Base-by-base conservation (phyloP, 2,329 filamentous ascomycete species). In the Talaromyces sp. region DNA sequence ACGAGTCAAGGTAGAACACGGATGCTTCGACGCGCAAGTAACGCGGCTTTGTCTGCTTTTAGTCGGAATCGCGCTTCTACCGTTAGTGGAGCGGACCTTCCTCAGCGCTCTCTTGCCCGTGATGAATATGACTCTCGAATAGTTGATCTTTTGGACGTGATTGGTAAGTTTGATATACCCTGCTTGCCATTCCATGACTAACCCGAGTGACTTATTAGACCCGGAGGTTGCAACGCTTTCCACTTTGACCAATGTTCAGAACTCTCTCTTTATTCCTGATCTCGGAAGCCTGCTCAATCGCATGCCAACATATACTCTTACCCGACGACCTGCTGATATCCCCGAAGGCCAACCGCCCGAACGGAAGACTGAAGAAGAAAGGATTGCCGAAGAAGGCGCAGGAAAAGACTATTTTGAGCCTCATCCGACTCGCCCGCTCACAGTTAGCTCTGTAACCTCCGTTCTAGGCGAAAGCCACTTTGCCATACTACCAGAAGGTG, bases 231-330 rank as follows among this genome's bases (percentile, higher is more conserved):
- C 90, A 40, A 91, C 91, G 0, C 79, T 96, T 3, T 91, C 90
- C 0, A 94, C 91, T 14, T 83, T 96, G 9, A 96, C 90, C 51
- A 96, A 96, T 69, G 88, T 96, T 23, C 91, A 96, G 70, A 96
- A 96, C 72, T 95, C 91, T 0, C 85, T 96, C 9, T 96, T 96
- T 75, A 80, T 96, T 1, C 92, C 92, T 0, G 88, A 92, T 66
- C 80, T 96, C n/a, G 91, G 91, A 47, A 80, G 82, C 62, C 87
- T 86, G 68, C 68, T 96, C 56, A 95, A 96, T 69, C 85, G 92
- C 56, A 83, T 88, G 63, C 91, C 91, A 1, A 92, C 90, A 0
- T 96, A 95, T 72, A 86, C 86, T 50, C 80, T 95, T 7, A 87
- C 87, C 5, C 82, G 83, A 27, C 77, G 52, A 78, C 40, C 78